These are phyloP conservation scores for Penicillium antarcticum DNA, from an alignment of 495 filamentous ascomycete genomes.

Conservation along the genomic window DNA sequence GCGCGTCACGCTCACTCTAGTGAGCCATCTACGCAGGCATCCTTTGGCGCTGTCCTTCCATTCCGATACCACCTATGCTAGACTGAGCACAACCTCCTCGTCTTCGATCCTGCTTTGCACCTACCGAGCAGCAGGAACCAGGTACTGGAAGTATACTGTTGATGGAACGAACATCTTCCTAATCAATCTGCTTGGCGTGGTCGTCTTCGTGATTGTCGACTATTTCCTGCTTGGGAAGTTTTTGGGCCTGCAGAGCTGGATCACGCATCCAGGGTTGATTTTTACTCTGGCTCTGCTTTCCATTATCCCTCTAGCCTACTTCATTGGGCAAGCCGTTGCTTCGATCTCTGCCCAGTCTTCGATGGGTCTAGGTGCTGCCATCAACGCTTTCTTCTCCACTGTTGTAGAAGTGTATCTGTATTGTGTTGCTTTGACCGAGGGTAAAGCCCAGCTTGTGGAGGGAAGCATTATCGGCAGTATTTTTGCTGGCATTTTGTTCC, in stretches of 20 bases:
- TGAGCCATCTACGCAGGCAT: conserved; percentile 89
- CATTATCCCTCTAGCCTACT: conserved; percentile 97
- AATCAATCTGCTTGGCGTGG: conserved; percentile 90
- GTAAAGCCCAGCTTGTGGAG: conserved; percentile 90
- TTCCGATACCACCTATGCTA: conserved; percentile 72
- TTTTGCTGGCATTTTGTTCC: conserved; percentile 92
- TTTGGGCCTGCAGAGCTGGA: conserved; percentile 61
- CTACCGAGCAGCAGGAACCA: conserved; percentile 87
- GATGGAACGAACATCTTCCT: conserved; percentile 99
- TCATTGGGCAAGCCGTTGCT: conserved; percentile 98
- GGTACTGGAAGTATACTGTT: conserved; percentile 99
- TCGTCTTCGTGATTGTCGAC: conserved; percentile 89
- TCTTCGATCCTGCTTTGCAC: conserved; percentile 93
- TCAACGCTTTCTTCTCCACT: conserved; percentile 99
- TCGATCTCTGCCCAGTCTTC: conserved; percentile 98
- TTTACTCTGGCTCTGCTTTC: conserved; percentile 84
- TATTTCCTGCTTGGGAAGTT: conserved; percentile 70
- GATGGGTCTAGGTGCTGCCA: conserved; percentile 98
- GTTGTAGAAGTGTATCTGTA: conserved; percentile 98
- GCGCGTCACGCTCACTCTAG: conserved; percentile 84
- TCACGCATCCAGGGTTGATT: conserved; percentile 79
- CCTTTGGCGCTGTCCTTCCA: conserved; percentile 92
- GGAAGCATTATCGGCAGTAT: conserved; percentile 97
- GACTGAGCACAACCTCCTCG: conserved; percentile 60
- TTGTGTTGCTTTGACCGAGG: conserved; percentile 88